A percentile compares a stretch with the other conserved stretches of the same genome.
Evolutionary conservation across 2,329 filamentous ascomycete species (phyloP).

Genomic region (Colletotrichum melonis): DNA sequence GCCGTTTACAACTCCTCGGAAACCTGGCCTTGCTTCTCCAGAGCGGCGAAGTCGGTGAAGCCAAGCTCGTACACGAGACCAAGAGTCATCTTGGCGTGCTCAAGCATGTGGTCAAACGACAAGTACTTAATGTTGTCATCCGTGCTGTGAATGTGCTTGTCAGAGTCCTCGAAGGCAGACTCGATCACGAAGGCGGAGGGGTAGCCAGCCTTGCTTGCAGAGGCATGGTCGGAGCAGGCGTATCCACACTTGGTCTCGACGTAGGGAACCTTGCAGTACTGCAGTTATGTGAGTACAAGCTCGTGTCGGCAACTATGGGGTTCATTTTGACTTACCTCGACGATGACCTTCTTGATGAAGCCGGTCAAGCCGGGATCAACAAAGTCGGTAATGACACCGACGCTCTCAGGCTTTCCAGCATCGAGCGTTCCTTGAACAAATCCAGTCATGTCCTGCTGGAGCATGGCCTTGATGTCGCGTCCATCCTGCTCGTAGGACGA

Average conservation of each 20-base stretch:
- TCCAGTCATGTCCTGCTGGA: slow-evolving; percentile 98
- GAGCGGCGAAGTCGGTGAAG: slow-evolving; percentile 74
- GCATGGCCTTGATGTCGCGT: slow-evolving; percentile 90
- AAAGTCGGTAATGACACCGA: slow-evolving; percentile 93
- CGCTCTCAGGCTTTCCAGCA: slow-evolving; percentile 83
- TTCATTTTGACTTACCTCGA: slow-evolving; percentile 58
- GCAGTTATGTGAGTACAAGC: slow-evolving; percentile 14
- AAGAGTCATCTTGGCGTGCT: slow-evolving; percentile 87
- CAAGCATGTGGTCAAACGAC: slow-evolving; percentile 90
- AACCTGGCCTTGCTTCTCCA: slow-evolving; percentile 45
- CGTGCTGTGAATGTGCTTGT: slow-evolving; percentile 77
- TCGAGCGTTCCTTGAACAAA: slow-evolving; percentile 86
- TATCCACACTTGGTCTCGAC: slow-evolving; percentile 91
- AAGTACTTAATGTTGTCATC: slow-evolving; percentile 78
- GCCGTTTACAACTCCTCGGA: slow-evolving; percentile 49
- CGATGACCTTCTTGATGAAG: slow-evolving; percentile 92
- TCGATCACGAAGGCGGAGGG: slow-evolving; percentile 83
- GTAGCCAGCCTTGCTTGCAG: slow-evolving; percentile 79
- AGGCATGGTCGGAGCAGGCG: slow-evolving; percentile 82
- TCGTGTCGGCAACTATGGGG: slow-evolving; percentile 22
- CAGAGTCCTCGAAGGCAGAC: slow-evolving; percentile 73
- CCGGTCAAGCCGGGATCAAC: slow-evolving; percentile 85
- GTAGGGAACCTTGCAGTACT: slow-evolving; percentile 91
- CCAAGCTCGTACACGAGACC: slow-evolving; percentile 87
- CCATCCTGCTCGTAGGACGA: slow-evolving; percentile 78